A percentile compares a stretch with the other conserved stretches of the same genome.
These are phyloP conservation scores for Plasmodium coatneyi DNA, from an alignment of 169 alveolate species.

Conservation along the genomic window DNA sequence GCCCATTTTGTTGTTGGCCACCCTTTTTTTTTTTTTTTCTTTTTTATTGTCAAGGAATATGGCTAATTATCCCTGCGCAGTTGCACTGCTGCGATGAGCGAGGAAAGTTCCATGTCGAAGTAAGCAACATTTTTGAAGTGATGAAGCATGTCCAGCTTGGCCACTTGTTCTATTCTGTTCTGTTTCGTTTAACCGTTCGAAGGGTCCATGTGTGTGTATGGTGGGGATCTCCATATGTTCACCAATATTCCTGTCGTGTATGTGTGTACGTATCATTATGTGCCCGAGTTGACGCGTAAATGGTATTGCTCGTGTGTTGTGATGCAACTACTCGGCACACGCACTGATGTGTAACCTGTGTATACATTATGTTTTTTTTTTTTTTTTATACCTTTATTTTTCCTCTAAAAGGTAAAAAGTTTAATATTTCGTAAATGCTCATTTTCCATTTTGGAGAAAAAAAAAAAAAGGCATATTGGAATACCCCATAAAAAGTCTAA, in stretches of 20 bases:
- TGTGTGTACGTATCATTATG: neutral
- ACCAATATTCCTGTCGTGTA: neutral
- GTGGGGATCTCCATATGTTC: neutral
- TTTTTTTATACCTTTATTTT: neutral
- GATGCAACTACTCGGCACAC: neutral
- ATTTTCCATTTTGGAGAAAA: neutral
- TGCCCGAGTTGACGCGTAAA: neutral
- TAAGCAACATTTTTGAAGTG: neutral
- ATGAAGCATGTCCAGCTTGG: neutral
- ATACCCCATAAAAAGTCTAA: neutral
- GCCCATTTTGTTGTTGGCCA: neutral
- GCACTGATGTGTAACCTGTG: slow-evolving; percentile 4
- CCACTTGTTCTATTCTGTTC: neutral
- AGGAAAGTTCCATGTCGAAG: neutral
- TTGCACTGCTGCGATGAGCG: neutral
- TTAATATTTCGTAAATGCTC: neutral
- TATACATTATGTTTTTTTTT: neutral
- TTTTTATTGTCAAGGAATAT: neutral
- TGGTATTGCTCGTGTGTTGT: neutral
- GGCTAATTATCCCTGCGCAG: neutral
- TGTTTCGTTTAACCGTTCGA: neutral
- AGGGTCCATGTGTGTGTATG: neutral
- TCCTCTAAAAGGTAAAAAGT: neutral
- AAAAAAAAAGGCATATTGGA: neutral
- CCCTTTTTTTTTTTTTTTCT: neutral